Percentiles rank a stretch among this genome's conserved stretches.
Conservation (phyloP, 106 monocot genomes). For the Phalaenopsis equestris region DNA sequence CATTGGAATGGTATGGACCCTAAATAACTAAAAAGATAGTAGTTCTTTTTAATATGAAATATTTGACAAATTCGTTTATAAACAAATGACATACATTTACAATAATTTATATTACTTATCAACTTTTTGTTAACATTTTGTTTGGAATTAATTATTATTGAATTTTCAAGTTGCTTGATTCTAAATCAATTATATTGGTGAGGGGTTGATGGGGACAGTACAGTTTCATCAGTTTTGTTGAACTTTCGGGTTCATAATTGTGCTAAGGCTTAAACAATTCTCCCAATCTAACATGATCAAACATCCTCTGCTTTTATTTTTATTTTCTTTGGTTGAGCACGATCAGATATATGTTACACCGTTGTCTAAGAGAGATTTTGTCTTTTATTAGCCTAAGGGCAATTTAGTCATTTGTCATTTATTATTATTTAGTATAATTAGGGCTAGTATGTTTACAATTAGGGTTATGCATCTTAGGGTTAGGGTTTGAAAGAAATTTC, state of each 20-base stretch:
- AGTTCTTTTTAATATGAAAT: slow-evolving; percentile 1
- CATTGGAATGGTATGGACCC: too few relatives aligned
- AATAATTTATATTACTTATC: neutral
- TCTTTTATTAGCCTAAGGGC: too few relatives aligned
- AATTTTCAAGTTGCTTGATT: neutral
- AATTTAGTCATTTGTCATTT: too few relatives aligned
- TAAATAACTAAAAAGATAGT: too few relatives aligned
- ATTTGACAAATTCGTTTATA: neutral
- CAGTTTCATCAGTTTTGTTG: neutral
- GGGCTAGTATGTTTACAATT: too few relatives aligned
- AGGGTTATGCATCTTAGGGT: too few relatives aligned
- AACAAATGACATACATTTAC: neutral
- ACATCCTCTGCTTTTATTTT: neutral
- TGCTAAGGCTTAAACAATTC: neutral
- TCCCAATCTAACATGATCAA: neutral
- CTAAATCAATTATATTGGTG: neutral
- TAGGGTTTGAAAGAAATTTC: too few relatives aligned
- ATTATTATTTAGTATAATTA: too few relatives aligned
- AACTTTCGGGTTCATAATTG: neutral
- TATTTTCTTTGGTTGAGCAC: too few relatives aligned
- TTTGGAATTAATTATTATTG: neutral
- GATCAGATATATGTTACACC: too few relatives aligned
- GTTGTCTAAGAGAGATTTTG: too few relatives aligned
- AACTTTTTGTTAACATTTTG: neutral
- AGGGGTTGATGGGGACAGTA: neutral